These are phyloP conservation scores for Globisporangium acanthophoron DNA, from an alignment of 352 stramenopile genomes.

Conservation along the genomic window DNA sequence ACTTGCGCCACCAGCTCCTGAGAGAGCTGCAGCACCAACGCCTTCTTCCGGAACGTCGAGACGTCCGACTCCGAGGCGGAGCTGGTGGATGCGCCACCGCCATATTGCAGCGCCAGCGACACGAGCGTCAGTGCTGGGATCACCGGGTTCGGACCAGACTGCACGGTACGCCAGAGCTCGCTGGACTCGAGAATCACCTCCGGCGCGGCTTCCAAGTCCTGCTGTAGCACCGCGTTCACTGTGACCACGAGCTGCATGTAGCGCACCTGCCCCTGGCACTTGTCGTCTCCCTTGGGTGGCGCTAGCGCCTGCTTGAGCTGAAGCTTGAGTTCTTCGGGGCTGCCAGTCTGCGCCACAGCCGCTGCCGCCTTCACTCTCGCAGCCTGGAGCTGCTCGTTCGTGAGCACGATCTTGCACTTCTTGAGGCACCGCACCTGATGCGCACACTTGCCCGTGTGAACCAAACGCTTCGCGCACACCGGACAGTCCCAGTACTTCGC, in stretches of 20 bases:
- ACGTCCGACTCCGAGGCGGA: not conserved
- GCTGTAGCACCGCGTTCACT: conserved; percentile 7
- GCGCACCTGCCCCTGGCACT: conserved; percentile 4
- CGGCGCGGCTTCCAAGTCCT: conserved; percentile 1
- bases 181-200: conserved; percentile 3
- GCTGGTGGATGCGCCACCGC: not conserved
- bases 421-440: conserved; percentile 6
- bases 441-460: conserved; percentile 8
- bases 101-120: conserved; percentile 1
- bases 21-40: not conserved
- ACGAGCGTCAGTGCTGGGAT: conserved; percentile 8
- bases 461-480: conserved; percentile 7
- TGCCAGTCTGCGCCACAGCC: not conserved
- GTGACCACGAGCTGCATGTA: conserved; percentile 15
- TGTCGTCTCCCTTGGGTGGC: conserved; percentile 1
- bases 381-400: conserved; percentile 6
- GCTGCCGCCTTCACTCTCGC: not conserved
- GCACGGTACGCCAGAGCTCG: conserved; percentile 3
- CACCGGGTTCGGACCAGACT: conserved; percentile 9
- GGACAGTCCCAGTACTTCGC: conserved; percentile 11
- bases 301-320: not conserved
- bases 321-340: conserved; percentile 4
- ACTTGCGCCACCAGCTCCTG: conserved; percentile 1
- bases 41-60: not conserved
- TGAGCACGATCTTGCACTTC: conserved; percentile 11